Percentiles rank a stretch among this genome's conserved stretches.
phyloP scores from a whole-genome alignment of 331 rosid species.

The Rosa hybrid region DNA sequence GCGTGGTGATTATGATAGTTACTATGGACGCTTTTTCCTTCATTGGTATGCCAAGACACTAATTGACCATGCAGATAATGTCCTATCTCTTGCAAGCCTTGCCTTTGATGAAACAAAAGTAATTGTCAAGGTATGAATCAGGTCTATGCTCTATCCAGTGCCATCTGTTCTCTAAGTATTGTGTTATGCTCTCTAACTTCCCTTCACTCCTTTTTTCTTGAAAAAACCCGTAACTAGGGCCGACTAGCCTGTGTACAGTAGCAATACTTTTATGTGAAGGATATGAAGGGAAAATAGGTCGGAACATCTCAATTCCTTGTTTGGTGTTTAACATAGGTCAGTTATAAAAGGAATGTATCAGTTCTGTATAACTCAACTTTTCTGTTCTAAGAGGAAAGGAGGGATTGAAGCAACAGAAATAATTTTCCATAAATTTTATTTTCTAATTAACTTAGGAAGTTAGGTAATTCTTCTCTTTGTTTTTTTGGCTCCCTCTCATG shows the following conservation, averaged over 20 bases:
- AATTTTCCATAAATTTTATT: no score
- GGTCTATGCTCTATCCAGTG: slow-evolving; percentile 14
- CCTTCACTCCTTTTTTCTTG: slow-evolving; percentile 16
- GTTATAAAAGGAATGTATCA: not conserved
- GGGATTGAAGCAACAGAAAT: not conserved
- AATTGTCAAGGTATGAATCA: slow-evolving; percentile 70
- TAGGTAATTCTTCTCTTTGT: not conserved
- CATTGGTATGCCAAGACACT: slow-evolving; percentile 88
- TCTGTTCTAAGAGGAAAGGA: not conserved
- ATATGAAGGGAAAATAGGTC: not conserved
- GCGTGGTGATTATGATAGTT: slow-evolving; percentile 91
- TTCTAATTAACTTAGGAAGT: not conserved
- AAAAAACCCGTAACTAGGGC: not conserved
- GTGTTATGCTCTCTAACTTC: slow-evolving; percentile 6
- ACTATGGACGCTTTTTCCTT: slow-evolving; percentile 96
- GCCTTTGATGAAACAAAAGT: slow-evolving; percentile 83
- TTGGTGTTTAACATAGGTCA: not conserved
- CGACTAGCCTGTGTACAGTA: not conserved
- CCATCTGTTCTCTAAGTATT: slow-evolving; percentile 2
- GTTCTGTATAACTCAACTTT: not conserved
- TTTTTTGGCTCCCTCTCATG: not conserved
- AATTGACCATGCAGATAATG: slow-evolving; percentile 85
- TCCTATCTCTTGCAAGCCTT: slow-evolving; percentile 91
- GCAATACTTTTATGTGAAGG: not conserved
- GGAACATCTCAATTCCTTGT: not conserved